Evolutionary conservation across 2,329 filamentous ascomycete genomes (phyloP), one percentile per base, ranked within the genome.

Genomic region (Leptographium galeiforme): DNA sequence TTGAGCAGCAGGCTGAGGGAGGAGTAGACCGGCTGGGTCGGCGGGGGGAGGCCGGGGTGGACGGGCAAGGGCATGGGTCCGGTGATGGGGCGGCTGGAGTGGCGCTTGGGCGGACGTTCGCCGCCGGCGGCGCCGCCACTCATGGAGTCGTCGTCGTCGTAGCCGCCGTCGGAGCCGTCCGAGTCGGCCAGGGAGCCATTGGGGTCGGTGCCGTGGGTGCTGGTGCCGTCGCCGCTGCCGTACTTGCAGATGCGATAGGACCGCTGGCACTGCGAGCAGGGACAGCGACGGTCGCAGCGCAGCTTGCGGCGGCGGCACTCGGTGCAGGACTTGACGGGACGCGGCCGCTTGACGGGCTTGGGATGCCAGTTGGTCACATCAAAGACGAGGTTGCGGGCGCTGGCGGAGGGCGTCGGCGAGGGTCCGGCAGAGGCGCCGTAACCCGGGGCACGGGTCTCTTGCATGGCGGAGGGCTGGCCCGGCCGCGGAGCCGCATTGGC

Each of bases 241-340:
- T 79, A 80, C 58, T 68, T 74, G 65, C 77, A 80, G 41, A 64
- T 61, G 39, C 76, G 74, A 57, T 70, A 72, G n/a, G 75, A 76
- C 62, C 77, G 78, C 50, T 76, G 74, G 61, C 78, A 81, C 61
- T 80, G 77, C 7, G 74, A 75, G 59, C 78, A 81, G 5, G 76
- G 76, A 45, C 70, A 68, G n/a, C 72, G 67, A 46, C 78, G 71
- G 62, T 81, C 76, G 63, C 78, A 81, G 55, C 72, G 70, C 6
- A 79, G 65, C 62, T 78, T 81, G 59, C 78, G 71, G 62, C 78
- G 78, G 53, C 78, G 70, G 59, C 78, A 79, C 59, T 77, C 74
- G 54, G 73, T 73, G 61, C 76, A 79, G 4, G 74, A 77, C 61
- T 78, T 78, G 57, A 78, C 76, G 4, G 76, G 76, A 8, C 76